Base-by-base conservation (phyloP, 2,329 filamentous ascomycete species). In the Xylariales sp. region DNA sequence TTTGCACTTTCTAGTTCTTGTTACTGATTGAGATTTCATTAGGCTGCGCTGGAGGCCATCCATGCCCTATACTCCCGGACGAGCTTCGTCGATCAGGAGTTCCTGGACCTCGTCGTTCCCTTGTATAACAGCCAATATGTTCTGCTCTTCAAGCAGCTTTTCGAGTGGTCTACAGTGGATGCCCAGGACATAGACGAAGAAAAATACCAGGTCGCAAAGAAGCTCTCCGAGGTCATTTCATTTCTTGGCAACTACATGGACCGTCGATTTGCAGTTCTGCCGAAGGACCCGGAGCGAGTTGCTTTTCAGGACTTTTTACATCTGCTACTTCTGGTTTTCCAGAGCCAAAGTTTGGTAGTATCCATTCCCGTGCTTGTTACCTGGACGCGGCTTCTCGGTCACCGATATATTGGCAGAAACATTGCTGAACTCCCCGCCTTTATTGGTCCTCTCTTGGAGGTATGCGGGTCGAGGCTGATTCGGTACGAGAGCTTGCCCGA, bases 311-410 rank as follows among this genome's bases (percentile, higher is more conserved):
- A 79, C 5, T 87, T 97, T 49, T 74, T 97, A 42, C 78, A 84
- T 34, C 78, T 98, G 39, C 74, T 96, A 31, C 76, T 91, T 43
- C 71, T 78, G 39, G 83, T 96, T 37, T 78, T 90, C 39, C 85
- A 86, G 49, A 88, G 87, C 60, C 82, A 85, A 52, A 97, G 93
- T 58, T 74, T 98, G 40, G 83, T 93, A 30, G 83, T 98, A 14
- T 96, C 93, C 2, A 96, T 97, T 51, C 91, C 93, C 3, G 81
- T 94, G 8, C 72, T 98, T 30, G 86, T 95, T 51, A 84, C 86
- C 16, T 97, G 90, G 89, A 89, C 85, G 7, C 85, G 84, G 48
- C 70, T 97, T 34, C 70, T 98, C 29, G 78, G 76, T 47, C 84
- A 87, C 39, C 76, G 79, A 34, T 67, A 74, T n/a, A 76, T 93